A percentile compares a stretch with the other conserved stretches of the same genome.
phyloP scores from a whole-genome alignment of 805 yeast genomes.

The Candida vaughaniae region DNA sequence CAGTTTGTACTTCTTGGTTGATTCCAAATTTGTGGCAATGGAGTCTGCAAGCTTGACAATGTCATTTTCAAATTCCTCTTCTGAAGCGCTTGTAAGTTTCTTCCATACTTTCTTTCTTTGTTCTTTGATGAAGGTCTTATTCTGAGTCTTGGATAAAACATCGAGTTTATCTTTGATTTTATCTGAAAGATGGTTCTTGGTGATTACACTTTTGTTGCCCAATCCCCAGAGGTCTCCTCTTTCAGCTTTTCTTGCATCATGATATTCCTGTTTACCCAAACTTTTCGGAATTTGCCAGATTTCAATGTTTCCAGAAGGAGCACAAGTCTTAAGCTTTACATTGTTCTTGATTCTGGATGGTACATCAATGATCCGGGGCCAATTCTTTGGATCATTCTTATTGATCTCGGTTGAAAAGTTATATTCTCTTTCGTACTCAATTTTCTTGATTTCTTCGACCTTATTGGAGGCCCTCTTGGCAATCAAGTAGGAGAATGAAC shows the following conservation, averaged over 20 bases:
- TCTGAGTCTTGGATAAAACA: slow-evolving; percentile 33
- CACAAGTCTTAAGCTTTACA: slow-evolving; percentile 75
- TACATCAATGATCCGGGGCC: slow-evolving; percentile 72
- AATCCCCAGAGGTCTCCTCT: slow-evolving; percentile 86
- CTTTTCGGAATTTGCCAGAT: slow-evolving; percentile 86
- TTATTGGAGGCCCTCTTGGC: slow-evolving; percentile 58
- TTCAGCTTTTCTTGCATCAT: slow-evolving; percentile 85
- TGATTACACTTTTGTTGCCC: slow-evolving; percentile 34
- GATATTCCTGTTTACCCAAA: slow-evolving; percentile 68
- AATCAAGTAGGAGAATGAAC: slow-evolving; percentile 72
- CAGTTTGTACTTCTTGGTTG: slow-evolving; percentile 28
- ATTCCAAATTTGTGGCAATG: slow-evolving; percentile 32
- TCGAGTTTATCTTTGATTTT: slow-evolving; percentile 33
- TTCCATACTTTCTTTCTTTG: slow-evolving; percentile 34
- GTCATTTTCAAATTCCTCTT: slow-evolving; percentile 24
- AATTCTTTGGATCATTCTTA: slow-evolving; percentile 29
- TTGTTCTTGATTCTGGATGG: slow-evolving; percentile 83
- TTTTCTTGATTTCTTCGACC: slow-evolving; percentile 34
- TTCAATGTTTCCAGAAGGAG: slow-evolving; percentile 76
- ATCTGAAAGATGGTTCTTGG: slow-evolving; percentile 30
- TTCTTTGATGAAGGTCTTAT: slow-evolving; percentile 38
- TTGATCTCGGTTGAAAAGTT: slow-evolving; percentile 22
- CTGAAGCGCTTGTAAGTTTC: slow-evolving; percentile 26
- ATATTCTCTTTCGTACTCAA: slow-evolving; percentile 36
- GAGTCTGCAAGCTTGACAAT: slow-evolving; percentile 25